Evolutionary conservation across 148 eudicot species (phyloP).

Genomic region (Polygonum aviculare): DNA sequence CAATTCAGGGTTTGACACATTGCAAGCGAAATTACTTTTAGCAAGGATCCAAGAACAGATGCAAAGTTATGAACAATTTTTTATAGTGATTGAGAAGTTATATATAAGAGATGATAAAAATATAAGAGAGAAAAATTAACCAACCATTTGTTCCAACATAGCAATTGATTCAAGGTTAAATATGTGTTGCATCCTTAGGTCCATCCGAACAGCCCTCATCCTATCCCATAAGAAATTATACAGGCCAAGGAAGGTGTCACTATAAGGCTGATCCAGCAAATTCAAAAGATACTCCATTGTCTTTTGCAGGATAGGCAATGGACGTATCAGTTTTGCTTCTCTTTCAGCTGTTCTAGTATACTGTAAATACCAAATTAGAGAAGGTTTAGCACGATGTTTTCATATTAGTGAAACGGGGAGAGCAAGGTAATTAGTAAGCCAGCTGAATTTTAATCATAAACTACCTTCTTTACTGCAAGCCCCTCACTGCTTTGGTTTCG

Average conservation of each 20-base stretch:
- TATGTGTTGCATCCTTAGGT: conserved; percentile 96
- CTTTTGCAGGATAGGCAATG: conserved; percentile 76
- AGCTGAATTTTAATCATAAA: background rate
- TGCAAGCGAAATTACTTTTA: background rate
- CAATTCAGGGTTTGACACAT: background rate
- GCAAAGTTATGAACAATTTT: background rate
- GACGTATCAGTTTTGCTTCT: conserved; percentile 82
- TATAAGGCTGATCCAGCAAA: conserved; percentile 76
- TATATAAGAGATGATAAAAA: background rate
- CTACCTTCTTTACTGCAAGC: conserved; percentile 92
- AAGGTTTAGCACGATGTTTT: background rate
- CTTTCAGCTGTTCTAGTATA: conserved; percentile 97
- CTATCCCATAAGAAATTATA: conserved; percentile 99
- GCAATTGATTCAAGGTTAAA: conserved; percentile 69
- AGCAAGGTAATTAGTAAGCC: conserved; percentile 1
- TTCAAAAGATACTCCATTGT: conserved; percentile 81
- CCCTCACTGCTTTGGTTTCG: conserved; percentile 63
- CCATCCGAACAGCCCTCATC: conserved; percentile 97
- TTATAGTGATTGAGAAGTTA: background rate
- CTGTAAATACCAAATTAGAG: conserved; percentile 28
- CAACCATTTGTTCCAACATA: conserved; percentile 97
- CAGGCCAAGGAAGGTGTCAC: conserved; percentile 71
- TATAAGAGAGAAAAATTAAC: conserved; percentile 14
- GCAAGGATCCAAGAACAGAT: background rate
- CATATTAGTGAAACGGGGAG: background rate